These are phyloP conservation scores for Escallonia herrerae DNA, from an alignment of 129 eudicot species.

Conservation along the genomic window DNA sequence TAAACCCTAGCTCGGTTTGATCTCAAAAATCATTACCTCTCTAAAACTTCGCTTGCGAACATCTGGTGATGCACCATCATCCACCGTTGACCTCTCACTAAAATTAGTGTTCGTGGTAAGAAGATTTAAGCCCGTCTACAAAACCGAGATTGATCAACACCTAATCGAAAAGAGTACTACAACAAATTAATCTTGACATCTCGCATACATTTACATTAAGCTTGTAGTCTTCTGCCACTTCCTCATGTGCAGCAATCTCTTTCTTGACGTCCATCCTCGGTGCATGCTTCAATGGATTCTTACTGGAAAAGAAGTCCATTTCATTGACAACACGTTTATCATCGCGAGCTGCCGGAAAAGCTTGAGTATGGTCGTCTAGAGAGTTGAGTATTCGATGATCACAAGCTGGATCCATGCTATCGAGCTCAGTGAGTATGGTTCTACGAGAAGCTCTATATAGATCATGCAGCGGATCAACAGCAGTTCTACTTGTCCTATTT, in stretches of 20 bases:
- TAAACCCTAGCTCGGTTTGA: background rate
- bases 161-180: background rate
- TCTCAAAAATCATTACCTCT: constrained; percentile 11
- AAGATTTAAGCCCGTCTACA: constrained; percentile 36
- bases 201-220: constrained; percentile 36
- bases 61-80: constrained; percentile 23
- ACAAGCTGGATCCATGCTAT: constrained; percentile 22
- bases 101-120: constrained; percentile 4
- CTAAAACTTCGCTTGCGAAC: constrained; percentile 15
- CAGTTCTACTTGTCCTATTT: too few relatives aligned
- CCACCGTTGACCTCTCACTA: constrained; percentile 4
- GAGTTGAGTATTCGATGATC: constrained; percentile 25
- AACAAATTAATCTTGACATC: background rate
- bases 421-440: too few relatives aligned
- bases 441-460: too few relatives aligned
- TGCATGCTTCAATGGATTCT: background rate
- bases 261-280: constrained; percentile 17
- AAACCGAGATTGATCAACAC: background rate
- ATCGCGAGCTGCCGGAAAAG: background rate
- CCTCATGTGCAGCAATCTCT: constrained; percentile 14
- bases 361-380: constrained; percentile 24
- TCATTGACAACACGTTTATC: constrained; percentile 13
- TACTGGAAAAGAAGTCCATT: constrained; percentile 34
- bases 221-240: constrained; percentile 17
- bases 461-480: too few relatives aligned